Evolutionary conservation across 2,329 filamentous ascomycete genomes (phyloP), one percentile per base, ranked within the genome.

Genomic region (Penicillium sp.): DNA sequence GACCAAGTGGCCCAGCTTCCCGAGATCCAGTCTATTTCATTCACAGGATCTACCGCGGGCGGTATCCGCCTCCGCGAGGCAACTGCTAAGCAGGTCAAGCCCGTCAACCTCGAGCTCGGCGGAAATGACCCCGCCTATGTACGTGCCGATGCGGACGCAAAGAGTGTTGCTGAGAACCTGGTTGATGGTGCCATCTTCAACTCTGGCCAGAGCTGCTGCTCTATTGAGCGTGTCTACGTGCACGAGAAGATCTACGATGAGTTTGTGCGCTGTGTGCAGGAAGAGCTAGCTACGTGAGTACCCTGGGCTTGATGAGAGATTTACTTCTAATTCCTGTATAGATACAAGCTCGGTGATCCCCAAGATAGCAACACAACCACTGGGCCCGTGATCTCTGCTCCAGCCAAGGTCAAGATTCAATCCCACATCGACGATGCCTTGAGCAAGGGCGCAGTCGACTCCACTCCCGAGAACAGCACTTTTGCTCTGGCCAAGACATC

Each of bases 81-180:
- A 3, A 90, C 90, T 1, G 83, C 89, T 23, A 88, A 90, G 65
- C 85, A 91, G 39, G 82, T 95, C 44, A 86, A 95, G 59, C 85
- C 87, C 49, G 88, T 96, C 38, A 89, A 90, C 7, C 81, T 96
- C 38, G 92, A 96, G 74, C 84, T 96, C 23, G 92, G 92, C 58
- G 92, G 92, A 60, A 96, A 96, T 67, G 92, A 96, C 67, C 89
- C 92, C 3, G 91, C 91, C 15, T 96, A 96, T 65, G 81, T 96
- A 48, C 81, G 92, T 52, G 78, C 78, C 6, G 92, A 96, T 62
- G 90, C 93, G 0, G 90, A 96, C 67, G 73, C 96, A 48, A 84
- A 83, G 48, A 95, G 90, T 87, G 91, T 87, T 0, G 92, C 92
- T 0, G 90, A 88, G 61, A 89, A 96, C 73, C 90, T 96, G 64